These are phyloP conservation scores for Verticillium isaacii DNA, from an alignment of 2,329 filamentous ascomycete species.

Conservation along the genomic window DNA sequence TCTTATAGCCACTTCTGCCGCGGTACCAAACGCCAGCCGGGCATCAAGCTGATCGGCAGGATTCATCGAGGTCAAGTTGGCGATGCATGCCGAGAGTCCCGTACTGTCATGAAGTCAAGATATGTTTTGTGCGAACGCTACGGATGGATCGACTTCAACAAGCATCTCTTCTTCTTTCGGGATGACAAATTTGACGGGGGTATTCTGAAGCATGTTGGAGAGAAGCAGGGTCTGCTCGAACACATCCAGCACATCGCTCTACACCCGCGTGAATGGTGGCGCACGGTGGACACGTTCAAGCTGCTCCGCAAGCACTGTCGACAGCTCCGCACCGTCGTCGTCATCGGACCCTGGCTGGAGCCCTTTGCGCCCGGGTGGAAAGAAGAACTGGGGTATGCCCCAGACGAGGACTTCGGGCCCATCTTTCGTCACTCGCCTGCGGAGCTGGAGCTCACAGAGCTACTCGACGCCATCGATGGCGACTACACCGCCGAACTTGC, in stretches of 20 bases:
- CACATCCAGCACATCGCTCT: background rate
- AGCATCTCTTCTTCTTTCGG: constrained; percentile 1
- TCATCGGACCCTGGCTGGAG: background rate
- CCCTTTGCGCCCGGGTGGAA: background rate
- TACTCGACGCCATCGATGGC: background rate
- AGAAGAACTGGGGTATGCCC: background rate
- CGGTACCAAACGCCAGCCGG: background rate
- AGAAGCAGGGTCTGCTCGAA: background rate
- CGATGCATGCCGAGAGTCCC: background rate
- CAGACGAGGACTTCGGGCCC: background rate
- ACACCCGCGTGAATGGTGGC: background rate
- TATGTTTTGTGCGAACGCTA: background rate
- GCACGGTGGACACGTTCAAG: background rate
- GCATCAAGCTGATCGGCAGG: background rate
- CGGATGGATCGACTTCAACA: background rate
- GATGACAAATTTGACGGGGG: constrained; percentile 1
- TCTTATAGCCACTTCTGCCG: background rate
- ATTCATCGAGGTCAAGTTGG: background rate
- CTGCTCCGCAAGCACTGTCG: background rate
- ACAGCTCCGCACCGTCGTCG: background rate
- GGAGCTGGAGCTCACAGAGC: background rate
- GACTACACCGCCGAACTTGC: background rate
- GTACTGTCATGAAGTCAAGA: background rate
- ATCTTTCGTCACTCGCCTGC: background rate
- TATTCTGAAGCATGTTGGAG: background rate